Evolutionary conservation across 2,329 filamentous ascomycete species (phyloP), one percentile per base, ranked within the genome.

Genomic region (Colletotrichum sp.): DNA sequence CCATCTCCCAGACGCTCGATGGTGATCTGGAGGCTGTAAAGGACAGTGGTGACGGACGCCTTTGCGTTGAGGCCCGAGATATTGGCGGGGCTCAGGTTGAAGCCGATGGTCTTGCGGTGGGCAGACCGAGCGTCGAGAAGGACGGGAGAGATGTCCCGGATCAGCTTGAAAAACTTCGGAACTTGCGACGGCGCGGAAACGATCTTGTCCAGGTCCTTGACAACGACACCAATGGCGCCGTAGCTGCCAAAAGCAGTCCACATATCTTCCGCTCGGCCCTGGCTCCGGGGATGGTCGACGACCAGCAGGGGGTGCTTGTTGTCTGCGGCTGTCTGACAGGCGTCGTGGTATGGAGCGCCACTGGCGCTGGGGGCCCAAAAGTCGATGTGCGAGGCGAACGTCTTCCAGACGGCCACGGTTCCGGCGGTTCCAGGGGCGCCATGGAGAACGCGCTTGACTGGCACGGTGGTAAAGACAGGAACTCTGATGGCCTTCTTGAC

Each of bases 231-330:
- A 12, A 75, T 32, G 18, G 60, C 52, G 7, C 12, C 18, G 10
- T 68, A 7, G n/a, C 62, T 48, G 8, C 28, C 68, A 10, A 68
- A 30, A 16, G 62, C 62, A 8, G 55, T 26, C 68, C 72, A 71
- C 10, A 75, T 57, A 18, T 59, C 18, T 18, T 32, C 36, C 9
- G 36, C 30, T 26, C 44, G 59, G 16, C 34, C 26, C 8, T 48
- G 57, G 26, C 48, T 48, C 28, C 30, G 68, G n/a, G 57, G 24
- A 15, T 71, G 68, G 10, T 48, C 68, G 4, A 30, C 28, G 12
- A 71, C 52, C 36, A 65, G 34, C 18, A 71, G 59, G 6, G 68
- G 68, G n/a, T 64, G 52, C 5, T 55, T 36, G 52, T 59, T 59
- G 13, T 59, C 12, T 0, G 12, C 22, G 0, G 55, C 55, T 0